These are phyloP conservation scores for Raffaelea deltoideospora DNA, from an alignment of 2,329 filamentous ascomycete species.

Conservation along the genomic window DNA sequence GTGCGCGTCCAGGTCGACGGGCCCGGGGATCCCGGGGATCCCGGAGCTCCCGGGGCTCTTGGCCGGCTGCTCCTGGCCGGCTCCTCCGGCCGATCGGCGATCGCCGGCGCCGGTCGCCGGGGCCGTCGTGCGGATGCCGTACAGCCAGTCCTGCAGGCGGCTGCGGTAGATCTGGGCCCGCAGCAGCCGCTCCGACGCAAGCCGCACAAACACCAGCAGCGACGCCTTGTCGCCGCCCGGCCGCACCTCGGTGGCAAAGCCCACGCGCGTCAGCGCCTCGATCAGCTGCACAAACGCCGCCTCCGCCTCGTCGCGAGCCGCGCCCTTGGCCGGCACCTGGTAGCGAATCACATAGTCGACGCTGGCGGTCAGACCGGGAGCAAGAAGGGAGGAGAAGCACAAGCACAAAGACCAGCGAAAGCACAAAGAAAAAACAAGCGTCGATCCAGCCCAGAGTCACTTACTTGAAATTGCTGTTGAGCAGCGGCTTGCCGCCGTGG, in stretches of 20 bases:
- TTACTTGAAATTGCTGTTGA: slow-evolving; percentile 15
- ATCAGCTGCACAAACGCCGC: slow-evolving; percentile 66
- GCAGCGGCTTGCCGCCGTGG: slow-evolving; percentile 7
- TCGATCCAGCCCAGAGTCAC: neutral
- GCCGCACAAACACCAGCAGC: slow-evolving; percentile 68
- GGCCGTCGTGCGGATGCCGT: slow-evolving; percentile 65
- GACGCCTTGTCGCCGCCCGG: slow-evolving; percentile 54
- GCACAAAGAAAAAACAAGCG: neutral
- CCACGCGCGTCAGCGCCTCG: slow-evolving; percentile 57
- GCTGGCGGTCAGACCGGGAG: slow-evolving; percentile 19
- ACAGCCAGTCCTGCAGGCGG: slow-evolving; percentile 84
- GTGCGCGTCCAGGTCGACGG: slow-evolving; percentile 44
- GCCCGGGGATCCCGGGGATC: no score
- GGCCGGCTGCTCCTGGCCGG: neutral
- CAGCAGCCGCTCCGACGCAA: slow-evolving; percentile 61
- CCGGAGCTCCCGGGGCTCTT: no score
- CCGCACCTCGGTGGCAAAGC: slow-evolving; percentile 79
- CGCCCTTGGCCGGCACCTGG: slow-evolving; percentile 46
- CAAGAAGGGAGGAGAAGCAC: neutral
- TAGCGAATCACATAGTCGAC: slow-evolving; percentile 86
- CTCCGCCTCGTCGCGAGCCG: slow-evolving; percentile 40
- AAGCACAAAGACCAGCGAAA: neutral
- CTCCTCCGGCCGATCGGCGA: neutral
- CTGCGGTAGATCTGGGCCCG: slow-evolving; percentile 71
- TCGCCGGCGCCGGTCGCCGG: slow-evolving; percentile 29